These are phyloP conservation scores for Neofusicoccum parvum DNA, from an alignment of 2,329 filamentous ascomycete species.

Conservation along the genomic window DNA sequence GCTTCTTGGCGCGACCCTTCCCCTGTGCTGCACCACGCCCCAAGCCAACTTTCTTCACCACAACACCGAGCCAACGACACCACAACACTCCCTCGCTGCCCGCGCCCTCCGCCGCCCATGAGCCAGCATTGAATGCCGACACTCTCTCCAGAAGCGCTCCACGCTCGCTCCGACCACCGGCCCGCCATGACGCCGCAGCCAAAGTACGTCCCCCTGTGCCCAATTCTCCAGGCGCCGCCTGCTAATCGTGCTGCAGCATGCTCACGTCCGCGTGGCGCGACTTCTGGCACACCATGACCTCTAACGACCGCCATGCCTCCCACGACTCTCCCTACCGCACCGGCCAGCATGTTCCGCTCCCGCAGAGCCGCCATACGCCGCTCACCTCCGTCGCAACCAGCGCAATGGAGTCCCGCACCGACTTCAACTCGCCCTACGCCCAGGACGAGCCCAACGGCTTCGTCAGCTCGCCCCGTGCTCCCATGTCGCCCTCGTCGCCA, in stretches of 20 bases:
- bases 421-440: constrained; percentile 76
- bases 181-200: constrained; percentile 14
- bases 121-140: constrained; percentile 16
- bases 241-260: constrained; percentile 16
- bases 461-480: constrained; percentile 58
- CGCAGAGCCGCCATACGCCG: constrained; percentile 76
- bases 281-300: constrained; percentile 88
- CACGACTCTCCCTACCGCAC: constrained; percentile 92
- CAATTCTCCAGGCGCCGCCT: not conserved
- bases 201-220: constrained; percentile 18
- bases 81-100: constrained; percentile 1
- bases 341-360: constrained; percentile 85
- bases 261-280: constrained; percentile 67
- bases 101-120: not conserved
- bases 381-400: constrained; percentile 84
- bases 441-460: constrained; percentile 71
- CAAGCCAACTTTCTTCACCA: constrained; percentile 21
- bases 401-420: constrained; percentile 83
- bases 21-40: constrained; percentile 20
- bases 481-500: constrained; percentile 65
- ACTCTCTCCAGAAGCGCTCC: not conserved
- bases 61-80: not conserved
- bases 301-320: constrained; percentile 80
- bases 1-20: constrained; percentile 22
- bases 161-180: constrained; percentile 3